Evolutionary conservation across 2,329 filamentous ascomycete genomes (phyloP).

Genomic region (Grosmannia penicillata): DNA sequence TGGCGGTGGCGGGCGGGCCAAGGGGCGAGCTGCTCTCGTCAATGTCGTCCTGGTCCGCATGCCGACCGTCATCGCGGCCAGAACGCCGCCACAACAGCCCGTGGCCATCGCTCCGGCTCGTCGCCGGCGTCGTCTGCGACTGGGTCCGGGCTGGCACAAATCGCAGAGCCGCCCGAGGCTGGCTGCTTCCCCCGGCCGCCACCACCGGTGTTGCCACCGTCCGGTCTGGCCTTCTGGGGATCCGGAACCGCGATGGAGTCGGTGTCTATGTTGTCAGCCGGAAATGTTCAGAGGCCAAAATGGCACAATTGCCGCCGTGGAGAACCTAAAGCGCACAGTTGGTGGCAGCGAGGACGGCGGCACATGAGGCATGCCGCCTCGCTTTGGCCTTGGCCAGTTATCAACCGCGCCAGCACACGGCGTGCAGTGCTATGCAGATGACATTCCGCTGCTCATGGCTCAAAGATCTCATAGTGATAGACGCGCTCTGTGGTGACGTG

Average conservation of each 20-base stretch:
- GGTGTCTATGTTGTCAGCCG: neutral
- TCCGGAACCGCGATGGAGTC: conserved; percentile 1
- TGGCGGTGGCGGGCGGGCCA: neutral
- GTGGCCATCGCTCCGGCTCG: too few relatives aligned
- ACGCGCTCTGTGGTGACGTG: too few relatives aligned
- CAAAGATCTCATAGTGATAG: too few relatives aligned
- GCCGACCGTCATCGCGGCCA: too few relatives aligned
- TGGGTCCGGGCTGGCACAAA: conserved; percentile 4
- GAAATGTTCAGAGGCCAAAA: neutral
- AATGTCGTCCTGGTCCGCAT: conserved; percentile 4
- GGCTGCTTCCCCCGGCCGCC: neutral
- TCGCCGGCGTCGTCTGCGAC: neutral
- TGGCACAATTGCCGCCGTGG: neutral
- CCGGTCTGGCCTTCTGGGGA: neutral
- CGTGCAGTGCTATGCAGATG: too few relatives aligned
- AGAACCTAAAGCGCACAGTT: too few relatives aligned
- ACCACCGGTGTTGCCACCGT: neutral
- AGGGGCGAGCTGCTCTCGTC: conserved; percentile 9
- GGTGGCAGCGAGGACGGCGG: neutral
- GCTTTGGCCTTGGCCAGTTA: too few relatives aligned
- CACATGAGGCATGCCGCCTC: too few relatives aligned
- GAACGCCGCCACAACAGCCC: too few relatives aligned
- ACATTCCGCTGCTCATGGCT: too few relatives aligned
- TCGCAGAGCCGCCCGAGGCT: conserved; percentile 4
- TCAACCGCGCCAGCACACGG: too few relatives aligned